Percentiles rank a stretch among this genome's conserved stretches.
Evolutionary conservation across 352 stramenopile species (phyloP).

Genomic region (Globisporangium camurandrum): DNA sequence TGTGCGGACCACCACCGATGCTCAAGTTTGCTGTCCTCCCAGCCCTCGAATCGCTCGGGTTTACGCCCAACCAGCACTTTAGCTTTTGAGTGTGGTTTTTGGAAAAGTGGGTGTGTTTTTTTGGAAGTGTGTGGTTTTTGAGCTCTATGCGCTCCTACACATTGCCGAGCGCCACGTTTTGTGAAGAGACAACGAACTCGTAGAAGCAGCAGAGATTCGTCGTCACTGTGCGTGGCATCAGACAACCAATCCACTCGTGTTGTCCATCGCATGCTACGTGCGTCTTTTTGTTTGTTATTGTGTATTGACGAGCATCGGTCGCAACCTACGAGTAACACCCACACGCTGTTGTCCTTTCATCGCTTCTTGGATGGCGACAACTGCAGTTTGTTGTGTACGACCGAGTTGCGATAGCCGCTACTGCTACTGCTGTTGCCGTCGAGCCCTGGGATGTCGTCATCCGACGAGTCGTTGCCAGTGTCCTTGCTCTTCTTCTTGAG

Average conservation of each 20-base stretch:
- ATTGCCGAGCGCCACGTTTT: too few species aligned
- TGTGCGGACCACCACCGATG: constrained; percentile 98
- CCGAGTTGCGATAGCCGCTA: constrained; percentile 5
- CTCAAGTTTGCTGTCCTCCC: constrained; percentile 97
- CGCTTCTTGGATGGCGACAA: constrained; percentile 36
- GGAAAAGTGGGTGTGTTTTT: too few species aligned
- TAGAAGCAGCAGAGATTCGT: too few species aligned
- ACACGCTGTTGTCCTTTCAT: constrained; percentile 5
- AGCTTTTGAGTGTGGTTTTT: constrained; percentile 52
- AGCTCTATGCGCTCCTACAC: too few species aligned
- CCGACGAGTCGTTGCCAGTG: constrained; percentile 54
- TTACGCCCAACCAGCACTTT: constrained; percentile 83
- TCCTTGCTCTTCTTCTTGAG: constrained; percentile 59
- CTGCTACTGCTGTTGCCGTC: constrained; percentile 3
- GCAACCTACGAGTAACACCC: not conserved
- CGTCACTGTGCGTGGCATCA: too few species aligned
- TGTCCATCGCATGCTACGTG: too few species aligned
- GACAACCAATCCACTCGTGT: too few species aligned
- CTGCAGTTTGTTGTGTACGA: constrained; percentile 7
- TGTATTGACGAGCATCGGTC: too few species aligned
- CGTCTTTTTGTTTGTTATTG: too few species aligned
- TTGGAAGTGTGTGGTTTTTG: not conserved
- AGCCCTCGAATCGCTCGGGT: constrained; percentile 92
- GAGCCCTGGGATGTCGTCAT: constrained; percentile 35
- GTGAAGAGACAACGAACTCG: too few species aligned